These are phyloP conservation scores for Carex kokanica DNA, from an alignment of 176 grass and related monocot species.

Conservation along the genomic window DNA sequence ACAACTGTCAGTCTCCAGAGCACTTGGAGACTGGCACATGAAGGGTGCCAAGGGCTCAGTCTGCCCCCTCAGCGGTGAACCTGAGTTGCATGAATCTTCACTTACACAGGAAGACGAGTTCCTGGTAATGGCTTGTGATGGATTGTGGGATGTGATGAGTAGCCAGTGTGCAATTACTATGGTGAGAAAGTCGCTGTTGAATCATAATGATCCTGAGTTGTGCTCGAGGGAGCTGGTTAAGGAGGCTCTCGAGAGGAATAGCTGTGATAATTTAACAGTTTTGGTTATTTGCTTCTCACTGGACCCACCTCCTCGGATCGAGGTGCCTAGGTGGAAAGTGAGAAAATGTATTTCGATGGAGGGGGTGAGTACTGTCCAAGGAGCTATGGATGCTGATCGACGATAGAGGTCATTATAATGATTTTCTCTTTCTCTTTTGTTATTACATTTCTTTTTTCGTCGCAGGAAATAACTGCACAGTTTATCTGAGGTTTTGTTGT, in stretches of 20 bases:
- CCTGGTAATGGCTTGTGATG: conserved; percentile 84
- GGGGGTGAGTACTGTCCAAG: conserved; percentile 62
- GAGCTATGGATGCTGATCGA: conserved; percentile 67
- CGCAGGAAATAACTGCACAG: conserved; percentile 7
- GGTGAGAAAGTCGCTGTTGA: conserved; percentile 72
- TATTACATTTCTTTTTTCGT: not conserved
- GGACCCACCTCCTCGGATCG: conserved; percentile 74
- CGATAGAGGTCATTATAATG: conserved; percentile 34
- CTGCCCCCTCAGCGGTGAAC: conserved; percentile 67
- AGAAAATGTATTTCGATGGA: conserved; percentile 93
- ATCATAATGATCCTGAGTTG: conserved; percentile 64
- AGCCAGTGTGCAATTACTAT: conserved; percentile 82
- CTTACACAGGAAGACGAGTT: conserved; percentile 91
- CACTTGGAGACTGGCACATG: conserved; percentile 91
- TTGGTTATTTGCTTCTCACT: conserved; percentile 76
- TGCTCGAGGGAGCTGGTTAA: conserved; percentile 72
- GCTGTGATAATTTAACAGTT: conserved; percentile 74
- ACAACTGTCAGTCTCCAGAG: conserved; percentile 82
- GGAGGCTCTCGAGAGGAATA: conserved; percentile 67
- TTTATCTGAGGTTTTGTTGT: conserved; percentile 20
- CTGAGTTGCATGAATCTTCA: conserved; percentile 64
- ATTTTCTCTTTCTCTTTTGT: not conserved
- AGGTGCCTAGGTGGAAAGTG: conserved; percentile 66
- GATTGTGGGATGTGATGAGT: conserved; percentile 99
- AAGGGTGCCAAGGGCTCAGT: conserved; percentile 71